These are phyloP conservation scores for Nakazawaea molendinolei DNA, from an alignment of 805 yeast genomes.

Conservation along the genomic window DNA sequence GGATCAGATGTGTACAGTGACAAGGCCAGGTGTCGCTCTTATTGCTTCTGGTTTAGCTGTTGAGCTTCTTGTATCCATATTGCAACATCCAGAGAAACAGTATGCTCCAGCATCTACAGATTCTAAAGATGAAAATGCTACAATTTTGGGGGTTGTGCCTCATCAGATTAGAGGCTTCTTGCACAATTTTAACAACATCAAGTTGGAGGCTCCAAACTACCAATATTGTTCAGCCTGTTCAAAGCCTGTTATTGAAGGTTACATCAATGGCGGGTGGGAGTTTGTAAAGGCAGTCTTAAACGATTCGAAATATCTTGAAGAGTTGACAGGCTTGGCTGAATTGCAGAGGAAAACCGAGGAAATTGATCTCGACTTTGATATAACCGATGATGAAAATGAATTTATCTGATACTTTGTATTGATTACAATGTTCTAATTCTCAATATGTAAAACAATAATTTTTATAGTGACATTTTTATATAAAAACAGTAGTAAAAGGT, in stretches of 20 bases:
- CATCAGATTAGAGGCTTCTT: conserved; percentile 92
- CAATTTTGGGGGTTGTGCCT: conserved; percentile 65
- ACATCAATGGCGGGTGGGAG: conserved; percentile 60
- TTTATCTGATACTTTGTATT: conserved; percentile 4
- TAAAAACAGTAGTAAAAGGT: not conserved
- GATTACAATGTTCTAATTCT: too few relatives aligned
- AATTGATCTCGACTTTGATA: conserved; percentile 32
- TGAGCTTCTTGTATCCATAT: conserved; percentile 66
- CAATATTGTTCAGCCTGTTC: conserved; percentile 87
- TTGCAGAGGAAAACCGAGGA: conserved; percentile 68
- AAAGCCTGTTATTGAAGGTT: conserved; percentile 43
- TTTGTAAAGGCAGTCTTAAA: conserved; percentile 69
- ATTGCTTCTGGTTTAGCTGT: conserved; percentile 84
- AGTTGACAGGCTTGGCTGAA: conserved; percentile 68
- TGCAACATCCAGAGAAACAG: conserved; percentile 58
- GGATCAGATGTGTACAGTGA: conserved; percentile 98
- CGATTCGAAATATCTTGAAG: conserved; percentile 62
- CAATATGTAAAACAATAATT: not conserved
- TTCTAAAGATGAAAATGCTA: conserved; percentile 19
- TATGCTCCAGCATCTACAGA: conserved; percentile 31
- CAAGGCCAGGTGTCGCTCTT: conserved; percentile 92
- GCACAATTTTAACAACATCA: conserved; percentile 54
- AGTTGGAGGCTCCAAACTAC: conserved; percentile 67
- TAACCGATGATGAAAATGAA: conserved; percentile 29
- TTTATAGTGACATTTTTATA: not conserved